Conservation (phyloP, 139 green algal genomes). For the Coelastrella sp. region DNA sequence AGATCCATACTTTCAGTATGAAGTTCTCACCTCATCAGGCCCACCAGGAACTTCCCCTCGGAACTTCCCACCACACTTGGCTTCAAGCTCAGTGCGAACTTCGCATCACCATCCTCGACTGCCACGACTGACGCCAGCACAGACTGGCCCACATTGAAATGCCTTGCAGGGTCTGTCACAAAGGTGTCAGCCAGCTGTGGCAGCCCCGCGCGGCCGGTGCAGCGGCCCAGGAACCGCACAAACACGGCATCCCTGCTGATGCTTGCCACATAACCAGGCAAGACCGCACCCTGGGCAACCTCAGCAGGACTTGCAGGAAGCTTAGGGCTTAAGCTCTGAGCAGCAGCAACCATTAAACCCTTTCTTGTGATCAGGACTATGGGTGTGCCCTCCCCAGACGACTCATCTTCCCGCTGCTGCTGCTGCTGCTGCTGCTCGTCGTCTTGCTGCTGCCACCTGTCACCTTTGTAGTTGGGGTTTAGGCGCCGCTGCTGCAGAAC, state of each 20-base stretch:
- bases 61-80: conserved; percentile 29
- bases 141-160: conserved; percentile 80
- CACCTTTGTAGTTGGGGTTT: background rate
- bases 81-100: conserved; percentile 43
- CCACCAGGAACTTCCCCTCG: conserved; percentile 38
- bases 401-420: background rate
- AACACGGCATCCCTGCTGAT: conserved; percentile 78
- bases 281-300: conserved; percentile 60
- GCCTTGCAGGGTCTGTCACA: conserved; percentile 72
- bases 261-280: conserved; percentile 86
- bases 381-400: background rate
- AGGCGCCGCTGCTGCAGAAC: conserved; percentile 36
- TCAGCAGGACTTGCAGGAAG: conserved; percentile 60
- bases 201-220: conserved; percentile 83
- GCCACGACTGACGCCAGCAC: conserved; percentile 67
- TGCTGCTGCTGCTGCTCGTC: background rate
- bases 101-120: conserved; percentile 1
- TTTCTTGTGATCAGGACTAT: background rate
- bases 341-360: background rate
- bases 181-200: conserved; percentile 85
- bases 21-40: conserved; percentile 44
- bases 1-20: background rate
- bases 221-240: conserved; percentile 86
- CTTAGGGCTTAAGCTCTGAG: background rate
- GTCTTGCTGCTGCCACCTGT: conserved; percentile 1